Conservation (phyloP, 768 basidiomycete species). For the Lactifluus echinatus region DNA sequence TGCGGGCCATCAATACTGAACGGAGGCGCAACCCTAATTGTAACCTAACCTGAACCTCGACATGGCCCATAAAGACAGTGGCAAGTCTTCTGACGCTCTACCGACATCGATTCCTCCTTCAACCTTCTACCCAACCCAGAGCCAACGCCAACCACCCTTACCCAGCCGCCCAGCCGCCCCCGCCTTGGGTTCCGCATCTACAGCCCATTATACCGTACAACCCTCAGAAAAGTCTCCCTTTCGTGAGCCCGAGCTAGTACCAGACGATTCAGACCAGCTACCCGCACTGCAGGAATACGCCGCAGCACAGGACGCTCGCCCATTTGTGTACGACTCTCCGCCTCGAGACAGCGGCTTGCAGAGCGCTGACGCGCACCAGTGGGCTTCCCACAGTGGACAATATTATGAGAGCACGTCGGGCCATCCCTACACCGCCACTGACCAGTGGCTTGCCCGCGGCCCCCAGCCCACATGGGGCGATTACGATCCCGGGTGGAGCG, state of each 20-base stretch:
- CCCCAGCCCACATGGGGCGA: slow-evolving; percentile 6
- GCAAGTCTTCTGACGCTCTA: neutral
- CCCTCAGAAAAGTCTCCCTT: slow-evolving; percentile 24
- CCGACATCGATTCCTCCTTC: slow-evolving; percentile 26
- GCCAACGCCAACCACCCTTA: slow-evolving; percentile 28
- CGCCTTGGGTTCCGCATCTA: slow-evolving; percentile 31
- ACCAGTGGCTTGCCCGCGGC: slow-evolving; percentile 14
- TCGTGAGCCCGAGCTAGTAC: slow-evolving; percentile 27
- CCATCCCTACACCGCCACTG: slow-evolving; percentile 1
- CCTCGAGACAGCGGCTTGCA: slow-evolving; percentile 9
- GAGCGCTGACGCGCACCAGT: neutral
- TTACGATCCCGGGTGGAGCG: slow-evolving; percentile 12
- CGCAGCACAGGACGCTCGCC: slow-evolving; percentile 4
- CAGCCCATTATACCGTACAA: slow-evolving; percentile 25
- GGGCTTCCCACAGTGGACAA: slow-evolving; percentile 5
- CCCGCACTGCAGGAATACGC: slow-evolving; percentile 7
- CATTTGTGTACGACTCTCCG: slow-evolving; percentile 13
- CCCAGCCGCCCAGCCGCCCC: slow-evolving; percentile 27
- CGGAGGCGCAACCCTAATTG: no score
- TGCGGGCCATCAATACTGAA: no score
- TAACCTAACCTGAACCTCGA: neutral
- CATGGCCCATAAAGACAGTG: slow-evolving; percentile 10
- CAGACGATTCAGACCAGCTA: slow-evolving; percentile 17
- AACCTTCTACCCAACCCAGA: slow-evolving; percentile 12
- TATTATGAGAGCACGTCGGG: slow-evolving; percentile 8